Base-by-base conservation (phyloP, 352 stramenopile species). In the Phytophthora hybrid region DNA sequence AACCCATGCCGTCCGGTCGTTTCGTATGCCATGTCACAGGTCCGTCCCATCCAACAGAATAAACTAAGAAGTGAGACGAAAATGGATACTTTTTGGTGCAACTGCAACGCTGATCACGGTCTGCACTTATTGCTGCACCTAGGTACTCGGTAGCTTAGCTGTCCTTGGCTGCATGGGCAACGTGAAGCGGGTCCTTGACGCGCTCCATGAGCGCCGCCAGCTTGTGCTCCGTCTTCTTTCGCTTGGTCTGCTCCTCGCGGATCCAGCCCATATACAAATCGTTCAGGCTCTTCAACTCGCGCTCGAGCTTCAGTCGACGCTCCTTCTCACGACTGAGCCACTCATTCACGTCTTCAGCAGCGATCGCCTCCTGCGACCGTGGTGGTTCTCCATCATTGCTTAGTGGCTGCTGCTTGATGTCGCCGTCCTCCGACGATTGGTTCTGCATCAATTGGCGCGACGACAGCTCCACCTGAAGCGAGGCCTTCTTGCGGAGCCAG, bases 181-280 rank as follows among this genome's bases (percentile, higher is more conserved):
- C 54, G 14, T 76, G 41, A 21, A 77, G 52, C 14, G 74, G 61
- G 5, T 9, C 49, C 34, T 74, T 71, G 7, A 77, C 57, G 34
- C 49, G 69, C 57, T 84, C 65, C 76, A 82, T 75, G n/a, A 91
- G 67, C 55, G 84, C 69, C 0, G 75, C 66, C 49, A 95, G 41
- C 54, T 90, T 87, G 21, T 83, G 75, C 71, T 95, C 85, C 3
- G 80, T 80, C 39, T 73, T 77, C 80, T 92, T 92, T 37, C 88
- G 85, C 70, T 94, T 94, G 21, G 71, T 80, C 69, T 93, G 87
- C 75, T 96, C 89, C 44, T 94, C 83, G 19, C 85, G 84, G 69
- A 96, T 91, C 89, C 89, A 96, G 13, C 81, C 77, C 87, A 93
- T 94, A 76, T 94, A 96, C 66, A 94, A 68, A 7, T 93, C 83